Evolutionary conservation across 2,329 filamentous ascomycete genomes (phyloP).

Genomic region (Myrmaecium sp.): DNA sequence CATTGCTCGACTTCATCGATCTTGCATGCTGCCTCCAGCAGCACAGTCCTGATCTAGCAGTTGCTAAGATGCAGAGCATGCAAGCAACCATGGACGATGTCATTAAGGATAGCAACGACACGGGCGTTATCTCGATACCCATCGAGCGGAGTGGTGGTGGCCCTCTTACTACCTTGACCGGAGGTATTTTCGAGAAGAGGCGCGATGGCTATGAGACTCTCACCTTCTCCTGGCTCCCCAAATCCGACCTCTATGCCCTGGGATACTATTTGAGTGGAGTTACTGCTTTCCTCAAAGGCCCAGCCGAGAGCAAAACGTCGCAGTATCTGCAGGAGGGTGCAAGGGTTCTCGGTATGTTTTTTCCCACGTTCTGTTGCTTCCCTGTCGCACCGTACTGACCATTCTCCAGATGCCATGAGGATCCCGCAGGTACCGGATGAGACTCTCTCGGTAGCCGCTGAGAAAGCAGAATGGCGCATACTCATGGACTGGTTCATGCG

Average conservation of each 20-base stretch:
- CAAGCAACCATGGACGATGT: slow-evolving; percentile 41
- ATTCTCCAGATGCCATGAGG: neutral
- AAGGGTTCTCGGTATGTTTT: slow-evolving; percentile 25
- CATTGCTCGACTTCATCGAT: slow-evolving; percentile 51
- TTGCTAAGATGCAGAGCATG: slow-evolving; percentile 43
- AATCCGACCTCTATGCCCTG: slow-evolving; percentile 41
- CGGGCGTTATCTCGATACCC: slow-evolving; percentile 24
- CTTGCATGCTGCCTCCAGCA: slow-evolving; percentile 51
- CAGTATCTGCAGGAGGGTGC: slow-evolving; percentile 42
- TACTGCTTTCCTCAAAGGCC: slow-evolving; percentile 38
- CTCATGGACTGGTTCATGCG: slow-evolving; percentile 52
- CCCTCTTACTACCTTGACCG: slow-evolving; percentile 23
- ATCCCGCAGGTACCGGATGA: no score
- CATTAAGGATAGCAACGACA: slow-evolving; percentile 20
- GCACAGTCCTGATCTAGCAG: slow-evolving; percentile 39
- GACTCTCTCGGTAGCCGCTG: slow-evolving; percentile 12
- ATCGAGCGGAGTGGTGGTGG: slow-evolving; percentile 19
- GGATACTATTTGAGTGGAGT: slow-evolving; percentile 42
- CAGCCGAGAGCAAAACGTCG: slow-evolving; percentile 35
- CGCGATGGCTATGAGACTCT: slow-evolving; percentile 25
- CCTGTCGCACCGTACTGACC: slow-evolving; percentile 1
- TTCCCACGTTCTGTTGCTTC: neutral
- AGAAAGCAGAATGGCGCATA: slow-evolving; percentile 43
- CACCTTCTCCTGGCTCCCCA: slow-evolving; percentile 42
- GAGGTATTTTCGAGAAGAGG: slow-evolving; percentile 24